phyloP scores from a whole-genome alignment of 139 green algal species.

The Ettlia oleoabundans region DNA sequence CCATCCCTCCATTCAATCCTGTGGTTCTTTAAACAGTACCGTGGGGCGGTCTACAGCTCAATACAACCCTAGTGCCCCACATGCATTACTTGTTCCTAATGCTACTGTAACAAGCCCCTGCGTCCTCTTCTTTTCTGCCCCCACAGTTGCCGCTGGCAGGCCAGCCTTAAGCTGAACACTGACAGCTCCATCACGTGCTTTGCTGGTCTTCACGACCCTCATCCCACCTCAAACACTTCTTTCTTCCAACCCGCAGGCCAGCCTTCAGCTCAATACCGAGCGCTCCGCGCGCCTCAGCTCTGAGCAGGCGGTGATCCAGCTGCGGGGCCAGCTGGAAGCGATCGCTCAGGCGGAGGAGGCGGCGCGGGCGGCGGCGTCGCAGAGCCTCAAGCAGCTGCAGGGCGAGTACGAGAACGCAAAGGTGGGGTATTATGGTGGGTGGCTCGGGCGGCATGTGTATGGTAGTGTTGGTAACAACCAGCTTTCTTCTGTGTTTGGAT shows the following conservation, averaged over 20 bases:
- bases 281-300: conserved; percentile 39
- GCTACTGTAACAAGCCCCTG: too few species aligned
- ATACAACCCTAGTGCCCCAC: too few species aligned
- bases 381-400: conserved; percentile 31
- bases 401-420: conserved; percentile 44
- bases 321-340: conserved; percentile 34
- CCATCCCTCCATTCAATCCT: too few species aligned
- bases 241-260: background rate
- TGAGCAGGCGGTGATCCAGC: conserved; percentile 29
- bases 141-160: too few species aligned
- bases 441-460: too few species aligned
- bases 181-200: too few species aligned
- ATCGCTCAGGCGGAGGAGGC: conserved; percentile 44
- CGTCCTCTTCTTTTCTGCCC: too few species aligned
- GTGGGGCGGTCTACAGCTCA: too few species aligned
- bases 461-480: background rate
- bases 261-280: conserved; percentile 40
- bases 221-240: background rate
- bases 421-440: conserved; percentile 5
- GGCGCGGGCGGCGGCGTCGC: conserved; percentile 29
- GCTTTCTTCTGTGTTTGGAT: background rate
- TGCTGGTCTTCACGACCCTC: background rate
- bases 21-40: too few species aligned
- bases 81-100: too few species aligned
- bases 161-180: too few species aligned